Base-by-base conservation (phyloP, 2,329 filamentous ascomycete species). In the Beauveria sp. region DNA sequence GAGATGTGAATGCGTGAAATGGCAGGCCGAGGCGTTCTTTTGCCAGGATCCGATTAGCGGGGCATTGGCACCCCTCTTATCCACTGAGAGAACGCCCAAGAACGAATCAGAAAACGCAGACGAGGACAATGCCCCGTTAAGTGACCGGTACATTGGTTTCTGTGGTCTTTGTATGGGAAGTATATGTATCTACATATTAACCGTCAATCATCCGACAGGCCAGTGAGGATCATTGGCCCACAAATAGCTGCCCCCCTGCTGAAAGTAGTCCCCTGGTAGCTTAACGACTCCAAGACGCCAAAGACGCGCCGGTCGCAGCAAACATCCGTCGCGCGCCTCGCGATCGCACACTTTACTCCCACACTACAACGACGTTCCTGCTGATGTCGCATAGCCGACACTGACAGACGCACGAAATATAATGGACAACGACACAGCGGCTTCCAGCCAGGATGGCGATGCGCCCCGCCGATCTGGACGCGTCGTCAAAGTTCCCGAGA, bases 401-500 rank as follows among this genome's bases (percentile, higher is more conserved):
- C 40, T 53, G 49, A 46, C 42, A 46, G 58, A 54, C 22, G 52
- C 34, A 53, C 52, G 45, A 60, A 77, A 81, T 70, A 80, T 72
- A 66, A 79, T 80, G 75, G 81, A 84, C 68, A 81, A 79, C 69
- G 82, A 82, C 75, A 80, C 77, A 69, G 76, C 77, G 66, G 81
- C 82, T 55, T 79, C 81, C 64, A 79, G 81, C 61, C 76, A 77
- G 64, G 77, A 80, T 64, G 74, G 77, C 63, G 77, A 79, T 69
- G 78, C 80, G 75, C 81, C 82, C 79, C 86, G 87, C 73, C 84
- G 85, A 66, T 89, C 87, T 43, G 84, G 85, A 84, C 85, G 85
- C 83, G 85, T 86, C 77, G 80, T 84, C 65, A 83, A 78, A 70
- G 79, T 77, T 42, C 84, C 85, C 51, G 73, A 80, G 70, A 87